Base-by-base conservation (phyloP, 345 rosid genomes). In the thale cress (Arabidopsis thaliana) region DNA sequence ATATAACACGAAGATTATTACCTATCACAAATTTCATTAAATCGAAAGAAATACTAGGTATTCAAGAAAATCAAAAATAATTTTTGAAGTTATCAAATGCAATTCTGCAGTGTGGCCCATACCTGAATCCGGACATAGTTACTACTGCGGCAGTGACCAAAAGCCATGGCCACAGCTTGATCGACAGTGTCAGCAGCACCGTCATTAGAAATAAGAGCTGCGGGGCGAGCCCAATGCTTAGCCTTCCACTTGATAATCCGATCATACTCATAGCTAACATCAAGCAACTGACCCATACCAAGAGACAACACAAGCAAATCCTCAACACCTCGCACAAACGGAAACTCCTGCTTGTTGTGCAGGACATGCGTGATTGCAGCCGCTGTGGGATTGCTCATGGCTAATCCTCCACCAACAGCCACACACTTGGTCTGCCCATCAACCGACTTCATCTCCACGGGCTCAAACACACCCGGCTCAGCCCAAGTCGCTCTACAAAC, bases 301-400 rank as follows among this genome's bases (percentile, higher is more conserved):
- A 94, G 61, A 10, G 96, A 89, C 45, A 94, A 75, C 24, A 94
- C 97, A 74, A 94, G 69, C 78, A 94, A 83, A 85, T 94, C 98
- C 85, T 91, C 98, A 24, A 90, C 95, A 1, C 98, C 98, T 64
- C 96, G 83, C 67, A 94, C 98, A 69, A 91, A 91, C 13, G 98
- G 98, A 28, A 94, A 94, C 82, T 94, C 98, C 71, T 91, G 96
- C 85, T 94, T 94, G 78, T 94, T 94, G 46, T 94, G 98, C 64
- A 94, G 78, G 70, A 94, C 98, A 80, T 94, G 98, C 59, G 98
- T 94, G 36, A 94, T 91, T 10, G 98, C 97, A 12, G 98, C 98
- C 1, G 96, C 87, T 2, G 98, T 78, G 7, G 97, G 98, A 73
- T 94, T 94, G 64, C 82, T 88, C 97, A 87, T 91, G 0, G 92